A percentile compares a stretch with the other conserved stretches of the same genome.
phyloP scores from a whole-genome alignment of 257 asterid species.

The Primulina tabacum region DNA sequence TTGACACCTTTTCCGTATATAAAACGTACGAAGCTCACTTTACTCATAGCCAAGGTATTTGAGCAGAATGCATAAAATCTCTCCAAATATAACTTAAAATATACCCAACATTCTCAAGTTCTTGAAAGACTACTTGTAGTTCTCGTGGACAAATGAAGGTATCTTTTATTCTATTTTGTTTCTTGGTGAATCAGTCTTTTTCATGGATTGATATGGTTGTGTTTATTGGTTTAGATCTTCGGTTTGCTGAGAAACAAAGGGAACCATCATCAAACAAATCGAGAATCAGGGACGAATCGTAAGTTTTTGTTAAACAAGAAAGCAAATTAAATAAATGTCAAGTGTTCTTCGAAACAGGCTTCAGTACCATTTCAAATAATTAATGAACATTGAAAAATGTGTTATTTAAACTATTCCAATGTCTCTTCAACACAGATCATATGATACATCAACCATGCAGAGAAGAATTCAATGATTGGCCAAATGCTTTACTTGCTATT shows the following conservation, averaged over 20 bases:
- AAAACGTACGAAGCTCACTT: constrained; percentile 18
- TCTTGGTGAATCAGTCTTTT: background rate
- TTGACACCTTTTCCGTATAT: constrained; percentile 25
- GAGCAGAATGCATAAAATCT: constrained; percentile 15
- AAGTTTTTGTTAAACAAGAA: constrained; percentile 25
- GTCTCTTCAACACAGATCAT: constrained; percentile 20
- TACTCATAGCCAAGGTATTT: constrained; percentile 36
- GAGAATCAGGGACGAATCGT: constrained; percentile 33
- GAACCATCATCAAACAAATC: constrained; percentile 24
- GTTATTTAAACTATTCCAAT: background rate
- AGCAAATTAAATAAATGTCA: background rate
- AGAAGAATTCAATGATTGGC: constrained; percentile 81
- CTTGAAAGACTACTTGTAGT: constrained; percentile 6
- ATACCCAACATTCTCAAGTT: constrained; percentile 16
- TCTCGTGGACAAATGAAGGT: constrained; percentile 54
- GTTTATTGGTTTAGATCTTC: constrained; percentile 50
- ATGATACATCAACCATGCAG: constrained; percentile 33
- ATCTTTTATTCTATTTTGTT: constrained; percentile 5
- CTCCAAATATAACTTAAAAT: constrained; percentile 24
- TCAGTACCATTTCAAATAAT: background rate
- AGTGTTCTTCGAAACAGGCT: background rate
- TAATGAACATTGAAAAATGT: background rate
- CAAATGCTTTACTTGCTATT: constrained; percentile 61
- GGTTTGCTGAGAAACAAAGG: constrained; percentile 62
- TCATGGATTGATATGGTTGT: constrained; percentile 8